Base-by-base conservation (phyloP, 495 filamentous ascomycete species). In the Aspergillus panamensis region DNA sequence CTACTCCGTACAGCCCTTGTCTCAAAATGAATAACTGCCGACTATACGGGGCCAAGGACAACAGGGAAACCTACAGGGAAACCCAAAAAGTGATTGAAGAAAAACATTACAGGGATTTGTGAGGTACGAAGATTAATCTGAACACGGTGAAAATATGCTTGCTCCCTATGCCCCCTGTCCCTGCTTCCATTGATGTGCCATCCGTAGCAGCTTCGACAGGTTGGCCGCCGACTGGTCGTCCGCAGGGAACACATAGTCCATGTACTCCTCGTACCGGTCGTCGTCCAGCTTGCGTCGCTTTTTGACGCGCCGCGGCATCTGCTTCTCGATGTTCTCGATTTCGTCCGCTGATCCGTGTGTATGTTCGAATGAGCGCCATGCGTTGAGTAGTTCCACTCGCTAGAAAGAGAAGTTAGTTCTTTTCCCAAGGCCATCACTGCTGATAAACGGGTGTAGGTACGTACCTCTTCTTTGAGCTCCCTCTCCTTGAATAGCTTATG, bases 201-300 rank as follows among this genome's bases (percentile, higher is more conserved):
- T 88, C 60, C 87, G 84, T 63, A 97, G 74, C 70, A 97, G 72
- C 66, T 88, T 91, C 25, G 88, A 88, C 67, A 97, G 78, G 59
- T 89, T 91, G 59, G 87, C 88, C 56, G 89, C 87, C 62, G 88
- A 87, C 73, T 90, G 83, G 73, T 97, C 93, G 78, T 97, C 94
- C 8, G 91, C 92, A 6, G 94, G 94, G 85, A 98, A 98, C 47
- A 97, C 82, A 68, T 93, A 97, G 71, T 97, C 94, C 79, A 93
- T 83, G 71, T 96, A 98, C 75, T 98, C 94, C 81, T 98, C 94
- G 79, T 90, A 97, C 17, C 83, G 87, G 69, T 96, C 93, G 75
- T 97, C 92, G 69, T 96, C 92, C 74, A 97, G 68, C 84, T 86
- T 92, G 71, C 94, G 86, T 64, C 92, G 83, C 82, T 94, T 94